Evolutionary conservation across 345 rosid genomes (phyloP).

Genomic region (Lumnitzera racemosa): DNA sequence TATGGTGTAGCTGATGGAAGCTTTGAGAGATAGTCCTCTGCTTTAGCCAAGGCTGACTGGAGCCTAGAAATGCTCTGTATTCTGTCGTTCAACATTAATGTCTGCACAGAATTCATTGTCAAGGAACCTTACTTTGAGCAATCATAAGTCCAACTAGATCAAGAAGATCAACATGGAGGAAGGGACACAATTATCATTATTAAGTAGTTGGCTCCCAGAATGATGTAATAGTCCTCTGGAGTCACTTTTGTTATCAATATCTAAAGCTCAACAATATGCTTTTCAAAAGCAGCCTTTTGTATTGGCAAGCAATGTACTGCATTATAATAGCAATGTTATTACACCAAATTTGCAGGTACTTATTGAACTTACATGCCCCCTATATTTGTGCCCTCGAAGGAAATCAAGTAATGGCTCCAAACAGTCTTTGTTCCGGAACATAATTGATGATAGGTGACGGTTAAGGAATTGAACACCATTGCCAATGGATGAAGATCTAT

Average conservation of each 20-base stretch:
- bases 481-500: conserved; percentile 89
- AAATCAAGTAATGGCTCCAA: conserved; percentile 86
- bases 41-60: conserved; percentile 61
- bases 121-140: conserved; percentile 5
- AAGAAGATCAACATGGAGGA: too few species aligned
- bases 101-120: conserved; percentile 28
- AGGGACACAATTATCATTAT: too few species aligned
- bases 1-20: conserved; percentile 61
- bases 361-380: conserved; percentile 70
- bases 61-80: conserved; percentile 54
- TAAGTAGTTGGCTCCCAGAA: too few species aligned
- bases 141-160: background rate
- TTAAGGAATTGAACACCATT: conserved; percentile 99
- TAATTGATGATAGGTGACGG: conserved; percentile 86
- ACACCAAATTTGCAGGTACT: background rate
- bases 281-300: too few species aligned
- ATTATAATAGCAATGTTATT: background rate
- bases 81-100: conserved; percentile 93
- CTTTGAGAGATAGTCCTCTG: conserved; percentile 80
- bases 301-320: too few species aligned
- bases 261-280: too few species aligned
- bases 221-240: too few species aligned
- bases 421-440: conserved; percentile 90
- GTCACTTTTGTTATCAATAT: too few species aligned
- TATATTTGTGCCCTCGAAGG: conserved; percentile 73